Conservation (phyloP, 2,329 filamentous ascomycete genomes). For the Stagonosporopsis cucurbitacearum region DNA sequence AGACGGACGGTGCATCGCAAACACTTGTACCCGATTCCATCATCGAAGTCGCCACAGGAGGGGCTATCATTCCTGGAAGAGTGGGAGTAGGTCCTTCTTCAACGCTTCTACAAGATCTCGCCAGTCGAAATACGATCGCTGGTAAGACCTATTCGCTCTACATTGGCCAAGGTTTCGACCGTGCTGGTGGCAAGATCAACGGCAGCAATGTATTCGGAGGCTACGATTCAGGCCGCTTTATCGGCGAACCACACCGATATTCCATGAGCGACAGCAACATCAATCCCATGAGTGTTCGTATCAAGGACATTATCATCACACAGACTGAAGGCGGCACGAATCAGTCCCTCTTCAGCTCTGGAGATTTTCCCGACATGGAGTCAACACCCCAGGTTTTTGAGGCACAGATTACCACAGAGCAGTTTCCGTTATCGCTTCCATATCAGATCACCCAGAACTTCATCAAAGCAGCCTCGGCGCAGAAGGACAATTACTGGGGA, state of each 20-base stretch:
- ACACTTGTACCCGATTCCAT: slow-evolving; percentile 46
- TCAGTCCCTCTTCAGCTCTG: slow-evolving; percentile 45
- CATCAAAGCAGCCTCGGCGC: slow-evolving; percentile 43
- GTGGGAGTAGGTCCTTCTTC: slow-evolving; percentile 52
- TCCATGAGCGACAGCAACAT: slow-evolving; percentile 37
- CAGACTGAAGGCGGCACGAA: slow-evolving; percentile 37
- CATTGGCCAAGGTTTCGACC: slow-evolving; percentile 51
- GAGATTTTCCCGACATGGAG: slow-evolving; percentile 41
- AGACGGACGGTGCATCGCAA: slow-evolving; percentile 47
- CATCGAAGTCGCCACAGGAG: slow-evolving; percentile 44
- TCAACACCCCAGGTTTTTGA: slow-evolving; percentile 44
- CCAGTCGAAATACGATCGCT: slow-evolving; percentile 44
- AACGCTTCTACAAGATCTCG: slow-evolving; percentile 49
- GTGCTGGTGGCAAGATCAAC: slow-evolving; percentile 51
- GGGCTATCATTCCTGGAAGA: slow-evolving; percentile 41
- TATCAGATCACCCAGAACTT: slow-evolving; percentile 51
- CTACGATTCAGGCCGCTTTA: slow-evolving; percentile 53
- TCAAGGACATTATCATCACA: slow-evolving; percentile 51
- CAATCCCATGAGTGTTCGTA: slow-evolving; percentile 49
- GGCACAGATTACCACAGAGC: slow-evolving; percentile 52
- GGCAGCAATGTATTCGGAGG: slow-evolving; percentile 54
- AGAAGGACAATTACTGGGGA: slow-evolving; percentile 46
- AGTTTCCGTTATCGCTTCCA: slow-evolving; percentile 52
- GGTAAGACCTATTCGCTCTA: slow-evolving; percentile 53
- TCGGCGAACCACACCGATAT: slow-evolving; percentile 43